Conservation (phyloP, 2,329 filamentous ascomycete species). For the Leptographium wingfieldii region DNA sequence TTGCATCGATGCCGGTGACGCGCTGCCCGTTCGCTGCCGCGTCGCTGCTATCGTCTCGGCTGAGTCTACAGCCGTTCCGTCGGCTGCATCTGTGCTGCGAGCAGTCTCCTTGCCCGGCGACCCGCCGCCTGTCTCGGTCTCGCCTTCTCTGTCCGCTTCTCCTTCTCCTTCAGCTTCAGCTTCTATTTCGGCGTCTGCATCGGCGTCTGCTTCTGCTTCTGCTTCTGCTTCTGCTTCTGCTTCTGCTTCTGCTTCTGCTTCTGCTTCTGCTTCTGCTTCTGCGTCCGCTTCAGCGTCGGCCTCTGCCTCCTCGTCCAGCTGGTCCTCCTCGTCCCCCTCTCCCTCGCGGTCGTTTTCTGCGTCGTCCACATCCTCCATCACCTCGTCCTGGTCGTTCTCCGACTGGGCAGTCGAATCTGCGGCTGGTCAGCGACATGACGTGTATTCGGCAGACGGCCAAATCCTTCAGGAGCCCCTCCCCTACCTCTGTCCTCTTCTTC, state of each 20-base stretch:
- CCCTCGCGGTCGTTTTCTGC: slow-evolving; percentile 22
- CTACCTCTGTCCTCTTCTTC: slow-evolving; percentile 19
- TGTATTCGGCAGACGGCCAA: neutral
- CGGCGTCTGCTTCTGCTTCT: slow-evolving; percentile 3
- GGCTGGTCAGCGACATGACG: neutral
- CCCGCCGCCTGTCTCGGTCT: neutral
- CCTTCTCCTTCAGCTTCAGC: neutral
- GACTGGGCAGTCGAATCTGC: slow-evolving; percentile 29
- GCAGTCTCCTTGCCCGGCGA: slow-evolving; percentile 16
- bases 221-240: neutral
- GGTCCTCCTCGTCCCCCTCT: slow-evolving; percentile 28
- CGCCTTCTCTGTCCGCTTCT: neutral
- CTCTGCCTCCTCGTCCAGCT: slow-evolving; percentile 29
- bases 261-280: slow-evolving; percentile 3
- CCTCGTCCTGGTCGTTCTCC: slow-evolving; percentile 42
- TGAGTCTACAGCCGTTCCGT: slow-evolving; percentile 8
- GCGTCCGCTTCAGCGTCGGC: neutral
- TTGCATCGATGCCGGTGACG: slow-evolving; percentile 18
- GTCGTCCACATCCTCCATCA: slow-evolving; percentile 37
- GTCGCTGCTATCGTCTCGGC: slow-evolving; percentile 7
- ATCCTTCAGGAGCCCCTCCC: neutral
- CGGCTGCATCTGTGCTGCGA: slow-evolving; percentile 4
- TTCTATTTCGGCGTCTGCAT: neutral
- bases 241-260: neutral
- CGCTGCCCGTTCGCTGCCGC: slow-evolving; percentile 14